Base-by-base conservation (phyloP, 2,329 filamentous ascomycete species). In the Diaporthe helianthi region DNA sequence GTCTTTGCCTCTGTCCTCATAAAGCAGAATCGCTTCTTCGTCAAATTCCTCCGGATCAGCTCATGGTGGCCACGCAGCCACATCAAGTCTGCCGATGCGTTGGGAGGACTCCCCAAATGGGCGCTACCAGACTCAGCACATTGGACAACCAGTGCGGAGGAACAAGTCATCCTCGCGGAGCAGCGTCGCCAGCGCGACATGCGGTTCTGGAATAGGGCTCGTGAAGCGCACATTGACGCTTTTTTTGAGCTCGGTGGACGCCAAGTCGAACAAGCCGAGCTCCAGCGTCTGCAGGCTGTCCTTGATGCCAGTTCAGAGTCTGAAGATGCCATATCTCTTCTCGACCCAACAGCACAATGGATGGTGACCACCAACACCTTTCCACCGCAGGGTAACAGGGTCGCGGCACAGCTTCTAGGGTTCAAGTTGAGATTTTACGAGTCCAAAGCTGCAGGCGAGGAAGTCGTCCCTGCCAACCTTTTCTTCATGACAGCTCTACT, bases 401-500 rank as follows among this genome's bases (percentile, higher is more conserved):
- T 97, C 70, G 96, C 96, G 1, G 97, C 97, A 36, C 96, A 98
- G 78, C 86, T 99, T 4, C 89, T 99, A 17, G 96, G 96, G 4
- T 99, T 99, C 85, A 99, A 99, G 80, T 87, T 99, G 63, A 92
- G 93, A 17, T 99, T 97, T 79, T 99, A 99, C 77, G 92, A 93
- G 49, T 97, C 93, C 0, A 84, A 90, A 33, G 90, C 92, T 44
- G 89, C 95, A 68, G 89, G 93, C 66, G 83, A 87, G 1, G 96
- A 98, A 75, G 85, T 90, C 3, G 85, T 98, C 2, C 96, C 96
- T 0, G 93, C 96, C 47, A 99, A 99, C 74, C 85, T 99, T 3
- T 93, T 98, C 36, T 97, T 96, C 74, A 87, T 99, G 22, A 92
- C 94, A 0, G 94, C 96, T 1, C 86, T 98, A 41, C 87, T 99